Base-by-base conservation (phyloP, 1,284 basidiomycete genomes). In the Papiliotrema laurentii region DNA sequence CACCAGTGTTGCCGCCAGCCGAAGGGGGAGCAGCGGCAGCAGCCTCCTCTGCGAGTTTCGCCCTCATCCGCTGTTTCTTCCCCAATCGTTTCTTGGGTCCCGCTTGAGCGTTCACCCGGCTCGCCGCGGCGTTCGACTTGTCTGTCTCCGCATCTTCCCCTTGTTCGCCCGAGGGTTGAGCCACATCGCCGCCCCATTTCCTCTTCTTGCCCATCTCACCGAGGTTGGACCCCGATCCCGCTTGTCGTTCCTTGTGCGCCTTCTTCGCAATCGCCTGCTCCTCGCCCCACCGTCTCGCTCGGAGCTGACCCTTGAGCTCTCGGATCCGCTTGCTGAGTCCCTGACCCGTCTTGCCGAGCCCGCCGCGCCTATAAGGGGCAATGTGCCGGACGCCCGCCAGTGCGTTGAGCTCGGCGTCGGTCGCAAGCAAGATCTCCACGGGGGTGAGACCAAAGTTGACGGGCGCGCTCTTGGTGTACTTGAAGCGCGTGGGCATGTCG, bases 401-500 rank as follows among this genome's bases (percentile, higher is more conserved):
- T 50, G 87, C 80, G 75, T 98, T 98, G 43, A 98, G 80, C 66
- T 98, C 93, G 42, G 83, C 80, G 72, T 99, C 94, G 16, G 87
- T 90, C 3, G 96, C 92, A 60, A 92, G 79, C 19, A 99, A 78
- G 57, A 98, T 92, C 67, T 99, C 94, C 2, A 80, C 83, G 0
- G 94, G 82, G 0, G 84, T 81, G 38, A 99, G 81, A 7, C 83
- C 84, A 70, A 82, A 96, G 30, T 75, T 73, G 50, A 86, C 79
- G 0, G 85, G 74, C 28, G 83, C 76, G 13, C 90, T 83, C 39
- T 83, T 78, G 6, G 83, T 79, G 69, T 99, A 99, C 68, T 89
- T 86, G 82, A 98, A 99, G 13, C 91, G 85, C 0, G 94, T 97
- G 1, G 90, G 85, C 59, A 91, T 76, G 68, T 86, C 90, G 5